A percentile compares a stretch with the other conserved stretches of the same genome.
These are phyloP conservation scores for Capronia coronata DNA, from an alignment of 2,329 filamentous ascomycete species.

Conservation along the genomic window DNA sequence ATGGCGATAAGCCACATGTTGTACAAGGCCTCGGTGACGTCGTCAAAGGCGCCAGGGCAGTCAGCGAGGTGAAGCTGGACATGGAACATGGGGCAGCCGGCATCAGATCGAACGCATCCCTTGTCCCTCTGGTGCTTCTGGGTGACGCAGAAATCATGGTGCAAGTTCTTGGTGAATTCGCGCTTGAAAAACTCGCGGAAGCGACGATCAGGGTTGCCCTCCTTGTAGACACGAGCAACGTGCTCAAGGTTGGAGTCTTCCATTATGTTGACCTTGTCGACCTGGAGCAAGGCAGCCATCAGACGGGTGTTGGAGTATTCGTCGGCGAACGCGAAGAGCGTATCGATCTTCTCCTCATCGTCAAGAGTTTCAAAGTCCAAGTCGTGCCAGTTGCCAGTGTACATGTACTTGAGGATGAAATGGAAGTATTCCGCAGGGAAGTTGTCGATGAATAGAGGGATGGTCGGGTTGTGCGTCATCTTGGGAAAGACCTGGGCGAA, in stretches of 20 bases:
- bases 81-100: background rate
- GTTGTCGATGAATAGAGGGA: background rate
- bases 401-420: background rate
- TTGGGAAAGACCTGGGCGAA: background rate
- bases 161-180: background rate
- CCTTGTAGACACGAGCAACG: constrained; percentile 1
- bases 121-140: background rate
- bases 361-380: background rate
- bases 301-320: background rate
- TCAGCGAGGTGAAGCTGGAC: background rate
- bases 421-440: background rate
- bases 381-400: background rate
- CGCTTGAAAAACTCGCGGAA: background rate
- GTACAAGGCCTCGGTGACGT: background rate
- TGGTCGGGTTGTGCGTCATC: background rate
- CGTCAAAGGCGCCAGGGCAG: background rate
- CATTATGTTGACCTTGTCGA: background rate
- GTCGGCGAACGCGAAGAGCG: background rate
- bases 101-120: background rate
- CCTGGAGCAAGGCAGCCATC: background rate
- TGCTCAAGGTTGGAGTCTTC: background rate
- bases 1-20: background rate
- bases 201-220: background rate
- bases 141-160: background rate
- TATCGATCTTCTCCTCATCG: background rate